Evolutionary conservation across 2,329 filamentous ascomycete genomes (phyloP), one percentile per base, ranked within the genome.

Genomic region (Bimuria novae-zelandiae): DNA sequence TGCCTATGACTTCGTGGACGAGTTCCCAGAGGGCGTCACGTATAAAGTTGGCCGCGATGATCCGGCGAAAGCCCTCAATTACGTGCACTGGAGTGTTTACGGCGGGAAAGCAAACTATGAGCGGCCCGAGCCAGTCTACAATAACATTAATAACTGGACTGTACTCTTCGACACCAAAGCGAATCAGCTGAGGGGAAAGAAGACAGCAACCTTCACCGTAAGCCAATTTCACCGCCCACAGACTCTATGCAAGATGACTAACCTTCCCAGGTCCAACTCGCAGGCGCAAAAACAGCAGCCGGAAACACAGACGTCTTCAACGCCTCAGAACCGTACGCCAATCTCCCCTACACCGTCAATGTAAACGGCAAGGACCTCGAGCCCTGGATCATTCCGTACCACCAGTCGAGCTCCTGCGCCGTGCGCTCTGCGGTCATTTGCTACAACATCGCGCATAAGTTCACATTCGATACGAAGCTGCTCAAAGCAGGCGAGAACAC

Each of bases 61-160:
- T 22, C 75, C 74, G 16, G 71, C 69, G 0, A 66, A 71, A 10
- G 82, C 85, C 60, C 75, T 85, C 54, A 88, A 88, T 68, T 86
- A 86, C 50, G 80, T 87, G 3, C 85, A 88, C 64, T 88, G 84
- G 85, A 82, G 80, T 51, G 83, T 84, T 7, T 87, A 85, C 60
- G 84, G 84, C 1, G 81, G 82, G 1, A 73, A 80, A 23, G 81
- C 75, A 1, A 81, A 84, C 66, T 77, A 68, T 3, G 42, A 76
- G 2, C 75, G 81, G 0, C 68, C 75, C 1, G 70, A 77, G 39
- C 76, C 44, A 72, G 48, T 37, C 49, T 68, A 79, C 82, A 56
- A 46, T 39, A 66, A 57, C 37, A 55, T 58, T 45, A 63, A 65
- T 21, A 67, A 67, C 25, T 68, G 65, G 65, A 68, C 61, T 1